These are phyloP conservation scores for Trichoderma sp. DNA, from an alignment of 2,329 filamentous ascomycete species.

Conservation along the genomic window DNA sequence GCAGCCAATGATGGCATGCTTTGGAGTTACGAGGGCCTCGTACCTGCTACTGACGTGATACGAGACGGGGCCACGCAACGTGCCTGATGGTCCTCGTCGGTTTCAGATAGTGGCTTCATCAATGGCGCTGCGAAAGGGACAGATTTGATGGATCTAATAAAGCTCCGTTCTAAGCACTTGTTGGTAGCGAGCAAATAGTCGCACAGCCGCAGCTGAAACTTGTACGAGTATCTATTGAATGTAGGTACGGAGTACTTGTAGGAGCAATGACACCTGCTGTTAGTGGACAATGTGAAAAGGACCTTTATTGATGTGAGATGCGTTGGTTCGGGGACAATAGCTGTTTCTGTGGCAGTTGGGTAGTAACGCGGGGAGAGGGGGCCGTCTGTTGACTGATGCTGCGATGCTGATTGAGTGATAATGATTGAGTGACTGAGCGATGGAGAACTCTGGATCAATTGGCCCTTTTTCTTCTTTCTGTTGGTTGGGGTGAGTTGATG, in stretches of 20 bases:
- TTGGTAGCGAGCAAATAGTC: neutral
- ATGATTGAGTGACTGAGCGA: neutral
- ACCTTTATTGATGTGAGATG: neutral
- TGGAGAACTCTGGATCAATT: neutral
- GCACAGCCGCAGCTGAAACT: neutral
- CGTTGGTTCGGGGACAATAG: neutral
- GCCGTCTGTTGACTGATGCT: conserved; percentile 1
- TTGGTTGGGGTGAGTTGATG: neutral
- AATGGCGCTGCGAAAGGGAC: neutral
- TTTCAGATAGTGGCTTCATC: conserved; percentile 11
- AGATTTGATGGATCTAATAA: neutral
- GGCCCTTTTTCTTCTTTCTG: neutral
- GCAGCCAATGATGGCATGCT: neutral
- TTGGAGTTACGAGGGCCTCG: neutral
- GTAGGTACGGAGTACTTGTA: neutral
- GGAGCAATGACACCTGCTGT: neutral
- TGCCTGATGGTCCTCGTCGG: conserved; percentile 12
- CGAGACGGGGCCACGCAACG: conserved; percentile 1
- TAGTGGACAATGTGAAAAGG: neutral
- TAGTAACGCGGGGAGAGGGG: neutral
- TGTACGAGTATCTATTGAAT: neutral
- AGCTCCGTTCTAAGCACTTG: neutral
- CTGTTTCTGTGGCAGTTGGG: neutral
- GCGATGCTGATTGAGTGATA: neutral
- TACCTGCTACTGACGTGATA: conserved; percentile 7